These are phyloP conservation scores for Geosiphon pyriformis DNA, from an alignment of 192 early-diverging fungal species.

Conservation along the genomic window DNA sequence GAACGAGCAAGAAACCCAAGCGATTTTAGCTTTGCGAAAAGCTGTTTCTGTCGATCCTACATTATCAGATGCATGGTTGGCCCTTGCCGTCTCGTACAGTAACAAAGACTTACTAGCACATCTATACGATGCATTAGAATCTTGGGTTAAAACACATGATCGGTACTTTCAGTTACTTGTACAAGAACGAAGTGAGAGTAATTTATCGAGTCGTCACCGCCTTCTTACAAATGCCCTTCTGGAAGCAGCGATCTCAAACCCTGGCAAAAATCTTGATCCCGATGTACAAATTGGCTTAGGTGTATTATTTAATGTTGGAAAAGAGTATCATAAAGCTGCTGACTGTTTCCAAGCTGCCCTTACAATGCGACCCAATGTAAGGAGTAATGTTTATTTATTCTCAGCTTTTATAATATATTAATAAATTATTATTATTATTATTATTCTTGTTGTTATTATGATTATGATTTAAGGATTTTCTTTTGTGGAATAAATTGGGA, in stretches of 20 bases:
- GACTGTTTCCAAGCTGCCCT: constrained; percentile 96
- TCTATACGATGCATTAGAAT: constrained; percentile 83
- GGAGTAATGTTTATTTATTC: background rate
- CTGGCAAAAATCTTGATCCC: constrained; percentile 71
- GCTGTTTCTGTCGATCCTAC: constrained; percentile 71
- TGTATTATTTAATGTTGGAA: constrained; percentile 88
- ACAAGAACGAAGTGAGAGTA: constrained; percentile 16
- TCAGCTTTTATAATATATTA: background rate
- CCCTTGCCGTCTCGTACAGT: constrained; percentile 87
- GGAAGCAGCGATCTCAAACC: constrained; percentile 62
- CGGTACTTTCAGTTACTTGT: constrained; percentile 54
- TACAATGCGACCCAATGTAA: constrained; percentile 68
- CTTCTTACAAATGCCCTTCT: constrained; percentile 73
- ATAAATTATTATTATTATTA: constrained; percentile 1
- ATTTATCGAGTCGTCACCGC: constrained; percentile 51
- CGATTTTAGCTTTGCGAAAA: constrained; percentile 84
- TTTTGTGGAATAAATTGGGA: constrained; percentile 96
- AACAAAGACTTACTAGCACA: constrained; percentile 85
- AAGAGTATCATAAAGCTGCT: constrained; percentile 92
- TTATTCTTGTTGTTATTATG: background rate
- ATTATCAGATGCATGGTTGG: constrained; percentile 74
- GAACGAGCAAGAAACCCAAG: constrained; percentile 89
- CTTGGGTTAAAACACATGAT: constrained; percentile 75
- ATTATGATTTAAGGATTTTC: constrained; percentile 61
- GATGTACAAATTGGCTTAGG: constrained; percentile 94